These are phyloP conservation scores for Acmispon strigosus DNA, from an alignment of 306 rosid genomes.

Conservation along the genomic window DNA sequence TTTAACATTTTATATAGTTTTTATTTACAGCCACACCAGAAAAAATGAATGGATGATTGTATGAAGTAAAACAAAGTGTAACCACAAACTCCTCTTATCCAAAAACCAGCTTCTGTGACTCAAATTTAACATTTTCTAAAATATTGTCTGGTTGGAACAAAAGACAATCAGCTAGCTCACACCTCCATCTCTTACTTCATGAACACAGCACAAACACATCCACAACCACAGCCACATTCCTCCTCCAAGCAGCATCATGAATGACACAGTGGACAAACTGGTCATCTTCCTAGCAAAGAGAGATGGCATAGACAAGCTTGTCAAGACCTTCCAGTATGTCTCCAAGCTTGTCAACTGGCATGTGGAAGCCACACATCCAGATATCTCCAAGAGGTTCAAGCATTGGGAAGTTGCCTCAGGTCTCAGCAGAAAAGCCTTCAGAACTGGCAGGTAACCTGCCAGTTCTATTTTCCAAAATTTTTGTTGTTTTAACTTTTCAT, in stretches of 20 bases:
- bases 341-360: conserved; percentile 86
- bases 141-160: not conserved
- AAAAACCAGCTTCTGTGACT: conserved; percentile 45
- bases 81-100: conserved; percentile 64
- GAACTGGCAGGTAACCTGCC: conserved; percentile 44
- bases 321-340: conserved; percentile 86
- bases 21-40: too few relatives aligned
- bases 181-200: not conserved
- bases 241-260: conserved; percentile 49
- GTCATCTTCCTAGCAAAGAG: conserved; percentile 87
- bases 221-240: not conserved
- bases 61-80: conserved; percentile 20
- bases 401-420: conserved; percentile 84
- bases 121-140: conserved; percentile 17
- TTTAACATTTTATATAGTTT: too few relatives aligned
- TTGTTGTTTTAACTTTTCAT: too few relatives aligned
- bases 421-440: conserved; percentile 83
- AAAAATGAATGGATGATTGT: not conserved
- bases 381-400: conserved; percentile 51
- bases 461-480: too few relatives aligned
- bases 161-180: not conserved
- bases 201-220: not conserved
- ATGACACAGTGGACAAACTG: conserved; percentile 74
- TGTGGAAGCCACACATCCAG: conserved; percentile 44
- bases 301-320: conserved; percentile 98